These are phyloP conservation scores for Kodamaea alishanica DNA, from an alignment of 1,139 yeast genomes.

Conservation along the genomic window DNA sequence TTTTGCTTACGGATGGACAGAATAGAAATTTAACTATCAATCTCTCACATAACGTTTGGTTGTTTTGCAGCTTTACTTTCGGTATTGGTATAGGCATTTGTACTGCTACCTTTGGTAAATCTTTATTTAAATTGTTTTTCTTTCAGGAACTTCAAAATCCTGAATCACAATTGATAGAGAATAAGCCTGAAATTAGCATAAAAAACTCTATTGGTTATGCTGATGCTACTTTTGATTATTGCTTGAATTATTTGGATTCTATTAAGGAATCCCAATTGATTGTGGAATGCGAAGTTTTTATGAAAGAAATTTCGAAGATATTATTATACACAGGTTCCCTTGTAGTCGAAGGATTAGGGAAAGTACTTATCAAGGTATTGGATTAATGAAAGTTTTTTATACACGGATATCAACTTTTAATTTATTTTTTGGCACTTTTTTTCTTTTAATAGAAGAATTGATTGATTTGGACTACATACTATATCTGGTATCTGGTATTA, in stretches of 20 bases:
- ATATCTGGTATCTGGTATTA: too few species aligned
- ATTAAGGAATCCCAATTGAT: slow-evolving; percentile 5
- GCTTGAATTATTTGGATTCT: slow-evolving; percentile 1
- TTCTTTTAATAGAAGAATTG: too few species aligned
- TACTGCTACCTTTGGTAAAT: slow-evolving; percentile 1
- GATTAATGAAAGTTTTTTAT: slow-evolving; percentile 1
- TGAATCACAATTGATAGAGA: too few species aligned
- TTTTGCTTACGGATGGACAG: slow-evolving; percentile 8
- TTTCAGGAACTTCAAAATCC: too few species aligned
- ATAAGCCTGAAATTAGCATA: too few species aligned
- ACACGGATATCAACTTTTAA: too few species aligned
- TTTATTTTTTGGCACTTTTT: too few species aligned
- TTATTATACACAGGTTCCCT: slow-evolving; percentile 17
- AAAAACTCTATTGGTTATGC: too few species aligned
- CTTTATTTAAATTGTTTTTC: too few species aligned
- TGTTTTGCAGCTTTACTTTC: slow-evolving; percentile 30
- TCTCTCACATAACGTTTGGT: slow-evolving; percentile 16
- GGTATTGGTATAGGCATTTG: slow-evolving; percentile 38
- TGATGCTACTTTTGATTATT: slow-evolving; percentile 3
- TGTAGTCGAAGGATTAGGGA: slow-evolving; percentile 29
- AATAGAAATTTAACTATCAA: not conserved
- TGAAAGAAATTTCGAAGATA: slow-evolving; percentile 8
- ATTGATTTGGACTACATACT: too few species aligned
- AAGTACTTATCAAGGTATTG: slow-evolving; percentile 14
- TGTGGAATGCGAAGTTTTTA: slow-evolving; percentile 5